phyloP scores from a whole-genome alignment of 306 rosid genomes.

The Rubus parviflorus region DNA sequence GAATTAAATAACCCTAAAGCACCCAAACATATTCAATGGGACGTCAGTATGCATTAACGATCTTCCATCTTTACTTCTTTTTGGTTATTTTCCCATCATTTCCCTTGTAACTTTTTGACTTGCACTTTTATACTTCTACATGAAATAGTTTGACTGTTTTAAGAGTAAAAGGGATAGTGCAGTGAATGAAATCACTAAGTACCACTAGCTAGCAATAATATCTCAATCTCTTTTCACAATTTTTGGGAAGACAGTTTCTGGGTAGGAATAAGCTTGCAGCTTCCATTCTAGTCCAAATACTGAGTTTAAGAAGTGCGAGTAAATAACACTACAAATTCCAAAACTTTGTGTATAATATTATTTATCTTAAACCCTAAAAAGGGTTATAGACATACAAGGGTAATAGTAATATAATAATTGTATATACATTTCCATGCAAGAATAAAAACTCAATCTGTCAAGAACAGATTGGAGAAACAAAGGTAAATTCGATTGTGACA shows the following conservation, averaged over 20 bases:
- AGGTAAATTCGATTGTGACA: conserved; percentile 67
- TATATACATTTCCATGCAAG: conserved; percentile 30
- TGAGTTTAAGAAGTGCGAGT: background rate
- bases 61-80: background rate
- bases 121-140: background rate
- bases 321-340: background rate
- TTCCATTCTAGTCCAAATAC: background rate
- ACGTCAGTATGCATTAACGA: conserved; percentile 4
- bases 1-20: background rate
- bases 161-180: background rate
- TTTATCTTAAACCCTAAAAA: background rate
- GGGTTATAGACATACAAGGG: background rate
- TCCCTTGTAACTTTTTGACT: background rate
- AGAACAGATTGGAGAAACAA: conserved; percentile 51
- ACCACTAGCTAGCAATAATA: background rate
- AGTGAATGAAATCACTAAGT: background rate
- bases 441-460: conserved; percentile 23
- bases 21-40: background rate
- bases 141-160: conserved; percentile 8
- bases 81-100: conserved; percentile 10
- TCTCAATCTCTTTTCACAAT: conserved; percentile 8
- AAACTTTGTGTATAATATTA: background rate
- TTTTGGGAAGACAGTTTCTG: conserved; percentile 2
- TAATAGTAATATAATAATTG: background rate
- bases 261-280: background rate